These are phyloP conservation scores for Pilatotrama ljubarskyi DNA, from an alignment of 768 basidiomycete species.

Conservation along the genomic window DNA sequence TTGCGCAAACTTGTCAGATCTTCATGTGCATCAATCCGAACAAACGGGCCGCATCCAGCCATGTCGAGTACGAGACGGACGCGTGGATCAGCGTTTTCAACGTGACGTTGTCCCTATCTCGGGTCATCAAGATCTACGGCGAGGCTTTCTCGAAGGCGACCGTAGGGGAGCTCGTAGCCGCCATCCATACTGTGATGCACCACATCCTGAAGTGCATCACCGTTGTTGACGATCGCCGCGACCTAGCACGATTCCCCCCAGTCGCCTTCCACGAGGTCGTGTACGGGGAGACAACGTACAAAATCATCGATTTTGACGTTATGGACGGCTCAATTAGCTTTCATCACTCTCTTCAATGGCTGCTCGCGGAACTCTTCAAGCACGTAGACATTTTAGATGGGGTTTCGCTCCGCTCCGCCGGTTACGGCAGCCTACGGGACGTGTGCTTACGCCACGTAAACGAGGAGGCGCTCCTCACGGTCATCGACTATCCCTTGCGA, in stretches of 20 bases:
- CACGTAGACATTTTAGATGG: slow-evolving; percentile 69
- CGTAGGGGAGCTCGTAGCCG: slow-evolving; percentile 58
- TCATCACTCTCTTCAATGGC: slow-evolving; percentile 90
- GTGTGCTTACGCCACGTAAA: slow-evolving; percentile 61
- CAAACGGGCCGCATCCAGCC: slow-evolving; percentile 74
- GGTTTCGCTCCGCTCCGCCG: slow-evolving; percentile 50
- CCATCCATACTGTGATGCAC: slow-evolving; percentile 67
- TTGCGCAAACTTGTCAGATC: slow-evolving; percentile 77
- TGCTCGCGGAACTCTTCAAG: slow-evolving; percentile 86
- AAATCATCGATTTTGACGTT: slow-evolving; percentile 78
- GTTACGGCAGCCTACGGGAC: slow-evolving; percentile 56
- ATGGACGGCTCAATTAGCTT: slow-evolving; percentile 85
- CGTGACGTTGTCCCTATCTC: slow-evolving; percentile 85
- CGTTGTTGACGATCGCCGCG: slow-evolving; percentile 64
- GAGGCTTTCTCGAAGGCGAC: slow-evolving; percentile 70
- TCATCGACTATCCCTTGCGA: slow-evolving; percentile 88
- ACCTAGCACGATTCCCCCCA: slow-evolving; percentile 61
- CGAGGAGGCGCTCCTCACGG: slow-evolving; percentile 67
- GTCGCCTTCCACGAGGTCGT: slow-evolving; percentile 64
- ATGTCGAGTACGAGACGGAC: slow-evolving; percentile 96
- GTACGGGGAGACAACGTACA: slow-evolving; percentile 60
- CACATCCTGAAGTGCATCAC: slow-evolving; percentile 75
- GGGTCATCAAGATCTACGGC: slow-evolving; percentile 87
- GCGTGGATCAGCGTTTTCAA: slow-evolving; percentile 97
- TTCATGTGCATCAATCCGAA: slow-evolving; percentile 96